phyloP scores from a whole-genome alignment of 2,329 filamentous ascomycete species.

The Coleophoma crateriformis region DNA sequence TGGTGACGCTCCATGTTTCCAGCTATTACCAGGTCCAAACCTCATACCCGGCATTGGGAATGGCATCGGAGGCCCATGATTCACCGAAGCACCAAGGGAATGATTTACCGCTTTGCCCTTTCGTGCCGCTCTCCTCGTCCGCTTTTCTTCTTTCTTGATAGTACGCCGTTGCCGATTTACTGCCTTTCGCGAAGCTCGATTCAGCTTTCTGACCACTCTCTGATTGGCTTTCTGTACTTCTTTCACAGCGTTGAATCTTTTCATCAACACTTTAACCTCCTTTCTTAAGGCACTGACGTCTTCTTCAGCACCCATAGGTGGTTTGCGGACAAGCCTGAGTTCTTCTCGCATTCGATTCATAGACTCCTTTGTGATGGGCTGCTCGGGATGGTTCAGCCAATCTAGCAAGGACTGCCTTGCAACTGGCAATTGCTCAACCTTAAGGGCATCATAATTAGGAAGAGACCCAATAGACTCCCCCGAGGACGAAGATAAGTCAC shows the following conservation, averaged over 20 bases:
- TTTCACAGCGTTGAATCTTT: slow-evolving; percentile 37
- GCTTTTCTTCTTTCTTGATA: slow-evolving; percentile 21
- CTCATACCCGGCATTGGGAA: not conserved
- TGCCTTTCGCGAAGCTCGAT: slow-evolving; percentile 2
- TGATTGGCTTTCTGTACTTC: slow-evolving; percentile 27
- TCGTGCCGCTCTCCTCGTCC: slow-evolving; percentile 25
- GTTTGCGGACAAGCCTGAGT: slow-evolving; percentile 34
- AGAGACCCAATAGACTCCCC: slow-evolving; percentile 44
- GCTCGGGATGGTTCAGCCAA: slow-evolving; percentile 45
- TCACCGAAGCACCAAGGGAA: not conserved
- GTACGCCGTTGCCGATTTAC: slow-evolving; percentile 5
- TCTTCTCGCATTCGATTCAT: slow-evolving; percentile 36
- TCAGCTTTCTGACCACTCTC: slow-evolving; percentile 17
- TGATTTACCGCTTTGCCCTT: slow-evolving; percentile 10
- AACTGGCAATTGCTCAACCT: slow-evolving; percentile 40
- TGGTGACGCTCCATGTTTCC: too few species aligned
- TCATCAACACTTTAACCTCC: slow-evolving; percentile 39
- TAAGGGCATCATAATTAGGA: slow-evolving; percentile 45
- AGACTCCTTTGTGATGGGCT: slow-evolving; percentile 40
- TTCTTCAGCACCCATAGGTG: slow-evolving; percentile 7
- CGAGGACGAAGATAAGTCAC: slow-evolving; percentile 18
- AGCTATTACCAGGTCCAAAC: too few species aligned
- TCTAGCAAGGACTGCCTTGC: slow-evolving; percentile 36
- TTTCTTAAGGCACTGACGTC: slow-evolving; percentile 33
- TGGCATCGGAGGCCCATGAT: not conserved